A percentile compares a stretch with the other conserved stretches of the same genome.
Conservation (phyloP, 495 filamentous ascomycete species). For the Beverwykella pulmonaria region DNA sequence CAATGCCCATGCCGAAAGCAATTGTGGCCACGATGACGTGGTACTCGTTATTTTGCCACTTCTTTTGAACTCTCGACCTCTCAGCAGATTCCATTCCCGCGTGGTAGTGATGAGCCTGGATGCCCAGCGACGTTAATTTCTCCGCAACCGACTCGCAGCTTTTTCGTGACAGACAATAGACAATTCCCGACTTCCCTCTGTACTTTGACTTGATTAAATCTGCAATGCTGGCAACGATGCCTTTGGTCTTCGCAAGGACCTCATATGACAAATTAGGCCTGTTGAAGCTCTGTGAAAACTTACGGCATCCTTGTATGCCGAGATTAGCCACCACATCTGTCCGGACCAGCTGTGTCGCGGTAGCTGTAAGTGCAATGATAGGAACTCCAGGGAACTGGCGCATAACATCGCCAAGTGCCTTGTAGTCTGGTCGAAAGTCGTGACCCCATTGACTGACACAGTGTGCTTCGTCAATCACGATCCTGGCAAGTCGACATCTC, state of each 20-base stretch:
- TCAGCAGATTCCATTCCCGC: conserved; percentile 68
- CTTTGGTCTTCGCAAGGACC: conserved; percentile 63
- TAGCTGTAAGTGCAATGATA: conserved; percentile 92
- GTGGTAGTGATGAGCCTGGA: conserved; percentile 84
- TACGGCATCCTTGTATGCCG: conserved; percentile 70
- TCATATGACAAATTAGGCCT: conserved; percentile 88
- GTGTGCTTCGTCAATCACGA: conserved; percentile 97
- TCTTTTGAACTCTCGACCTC: conserved; percentile 67
- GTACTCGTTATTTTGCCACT: conserved; percentile 77
- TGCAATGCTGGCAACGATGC: conserved; percentile 67
- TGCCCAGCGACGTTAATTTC: conserved; percentile 61
- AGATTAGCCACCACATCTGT: conserved; percentile 88
- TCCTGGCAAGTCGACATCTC: conserved; percentile 72
- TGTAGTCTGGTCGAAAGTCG: conserved; percentile 97
- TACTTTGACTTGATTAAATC: conserved; percentile 69
- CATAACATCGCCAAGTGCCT: conserved; percentile 74
- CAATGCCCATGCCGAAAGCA: conserved; percentile 98
- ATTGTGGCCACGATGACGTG: conserved; percentile 98
- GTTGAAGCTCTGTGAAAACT: conserved; percentile 91
- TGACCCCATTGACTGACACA: conserved; percentile 99
- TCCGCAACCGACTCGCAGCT: conserved; percentile 78
- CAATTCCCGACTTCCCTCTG: conserved; percentile 76
- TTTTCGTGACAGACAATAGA: conserved; percentile 88
- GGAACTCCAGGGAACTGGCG: conserved; percentile 73
- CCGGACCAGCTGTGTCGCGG: conserved; percentile 90